Percentiles rank a stretch among this genome's conserved stretches.
Evolutionary conservation across 164 flowering plant genomes (phyloP).

Genomic region (Magnolia kwangsiensis): DNA sequence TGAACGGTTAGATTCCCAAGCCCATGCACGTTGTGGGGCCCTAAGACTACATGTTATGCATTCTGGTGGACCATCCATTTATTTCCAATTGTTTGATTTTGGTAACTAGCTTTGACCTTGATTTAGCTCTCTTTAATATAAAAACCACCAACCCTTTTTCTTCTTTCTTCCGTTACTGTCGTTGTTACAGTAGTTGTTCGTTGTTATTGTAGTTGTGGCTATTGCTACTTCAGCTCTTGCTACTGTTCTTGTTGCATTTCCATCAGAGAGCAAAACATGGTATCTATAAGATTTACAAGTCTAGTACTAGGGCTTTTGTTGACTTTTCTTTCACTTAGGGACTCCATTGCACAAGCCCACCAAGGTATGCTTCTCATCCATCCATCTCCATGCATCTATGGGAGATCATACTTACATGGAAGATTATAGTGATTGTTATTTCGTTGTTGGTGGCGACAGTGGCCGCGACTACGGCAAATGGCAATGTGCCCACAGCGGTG

Average conservation of each 20-base stretch:
- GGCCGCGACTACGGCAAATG: neutral
- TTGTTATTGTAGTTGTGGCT: neutral
- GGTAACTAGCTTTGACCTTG: slow-evolving; percentile 37
- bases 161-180: slow-evolving; percentile 16
- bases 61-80: too few species aligned
- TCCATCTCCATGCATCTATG: neutral
- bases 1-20: too few species aligned
- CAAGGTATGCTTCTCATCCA: slow-evolving; percentile 27
- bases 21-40: too few species aligned
- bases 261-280: slow-evolving; percentile 26
- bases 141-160: slow-evolving; percentile 22
- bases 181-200: neutral
- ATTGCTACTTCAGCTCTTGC: slow-evolving; percentile 8
- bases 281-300: slow-evolving; percentile 22
- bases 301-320: slow-evolving; percentile 34
- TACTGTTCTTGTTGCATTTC: neutral
- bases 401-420: neutral
- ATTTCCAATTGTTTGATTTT: neutral
- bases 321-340: slow-evolving; percentile 21
- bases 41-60: too few species aligned
- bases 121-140: slow-evolving; percentile 18
- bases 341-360: slow-evolving; percentile 25
- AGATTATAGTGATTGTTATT: slow-evolving; percentile 1
- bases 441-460: slow-evolving; percentile 8
- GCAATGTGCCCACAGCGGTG: slow-evolving; percentile 1